Conservation (phyloP, 2,329 filamentous ascomycete genomes). For the Fragosphaeria purpurea region DNA sequence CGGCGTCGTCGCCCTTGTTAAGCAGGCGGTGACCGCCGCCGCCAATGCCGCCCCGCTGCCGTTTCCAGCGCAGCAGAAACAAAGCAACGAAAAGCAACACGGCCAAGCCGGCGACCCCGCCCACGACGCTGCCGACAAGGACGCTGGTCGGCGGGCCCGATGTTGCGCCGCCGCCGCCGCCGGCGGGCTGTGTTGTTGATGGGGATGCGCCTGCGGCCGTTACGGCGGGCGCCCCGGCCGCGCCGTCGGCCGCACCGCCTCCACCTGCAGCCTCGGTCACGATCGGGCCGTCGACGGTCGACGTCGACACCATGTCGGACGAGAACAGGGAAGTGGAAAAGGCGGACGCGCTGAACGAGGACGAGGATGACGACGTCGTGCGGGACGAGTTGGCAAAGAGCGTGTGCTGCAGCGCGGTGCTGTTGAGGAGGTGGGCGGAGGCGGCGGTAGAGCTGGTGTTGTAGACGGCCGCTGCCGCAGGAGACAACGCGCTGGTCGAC, state of each 20-base stretch:
- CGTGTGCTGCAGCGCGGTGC: constrained; percentile 6
- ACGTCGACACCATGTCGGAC: too few relatives aligned
- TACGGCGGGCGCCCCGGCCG: constrained; percentile 15
- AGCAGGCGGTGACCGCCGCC: constrained; percentile 31
- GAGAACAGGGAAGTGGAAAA: constrained; percentile 7
- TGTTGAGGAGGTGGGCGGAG: constrained; percentile 1
- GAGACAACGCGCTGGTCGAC: not conserved
- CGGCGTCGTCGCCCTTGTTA: constrained; percentile 24
- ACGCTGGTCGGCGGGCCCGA: constrained; percentile 20
- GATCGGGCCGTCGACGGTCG: not conserved
- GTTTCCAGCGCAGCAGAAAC: constrained; percentile 44
- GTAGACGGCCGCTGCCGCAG: not conserved
- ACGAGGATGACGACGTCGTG: constrained; percentile 11
- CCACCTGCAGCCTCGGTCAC: constrained; percentile 5
- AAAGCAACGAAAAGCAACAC: constrained; percentile 45
- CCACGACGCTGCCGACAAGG: constrained; percentile 47
- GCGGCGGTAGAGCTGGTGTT: not conserved
- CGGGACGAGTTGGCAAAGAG: constrained; percentile 18
- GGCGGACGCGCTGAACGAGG: constrained; percentile 5
- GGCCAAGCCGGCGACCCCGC: constrained; percentile 47
- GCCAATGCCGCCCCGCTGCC: constrained; percentile 21
- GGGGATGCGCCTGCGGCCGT: constrained; percentile 17
- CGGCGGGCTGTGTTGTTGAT: constrained; percentile 6
- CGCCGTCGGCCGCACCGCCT: constrained; percentile 12
- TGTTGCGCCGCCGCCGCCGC: constrained; percentile 12